Base-by-base conservation (phyloP, 176 grass and related monocot genomes). In the Ananas comosus region DNA sequence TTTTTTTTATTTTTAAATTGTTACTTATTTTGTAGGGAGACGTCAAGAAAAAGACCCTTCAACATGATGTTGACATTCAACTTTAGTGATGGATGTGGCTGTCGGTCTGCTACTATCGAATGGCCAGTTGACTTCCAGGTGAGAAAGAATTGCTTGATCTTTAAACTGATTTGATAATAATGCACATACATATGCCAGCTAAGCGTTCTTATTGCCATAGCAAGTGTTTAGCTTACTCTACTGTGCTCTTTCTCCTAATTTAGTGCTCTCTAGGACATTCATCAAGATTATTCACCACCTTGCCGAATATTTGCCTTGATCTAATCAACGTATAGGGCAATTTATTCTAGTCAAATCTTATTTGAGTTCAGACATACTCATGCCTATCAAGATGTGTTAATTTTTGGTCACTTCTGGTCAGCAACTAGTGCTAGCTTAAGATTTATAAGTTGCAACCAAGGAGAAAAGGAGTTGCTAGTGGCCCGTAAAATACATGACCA, bases 71-170 rank as follows among this genome's bases (percentile, higher is more conserved):
- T 96, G 74, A 89, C 82, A 76, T 82, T 96, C 51, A 89, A 96
- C 50, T 91, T 96, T 52, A 87, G 83, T 74, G 93, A 92, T 76
- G 93, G 86, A 59, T 96, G 81, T 49, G 74, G 86, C 71, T 92
- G 83, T 74, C 66, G 64, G 16, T 82, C 70, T 25, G 82, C 88
- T 11, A 79, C 77, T 69, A 80, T 96, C 65, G 93, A 91, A 74
- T 96, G 83, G 70, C 76, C 84, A 65, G 72, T 96, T 70, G 81
- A 92, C 81, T 96, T 96, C 63, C 79, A 74, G 88, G 93, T 88
- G 64, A 81, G 58, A 70, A 64, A 72, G 49, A 50, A 70, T 78
- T 77, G 12, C 4, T 63, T 23, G 24, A 70, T n/a, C 28, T 74
- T 68, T 13, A 68, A 48, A 68, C 77, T 78, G 25, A 23, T 12